Evolutionary conservation across 768 basidiomycete species (phyloP).

Genomic region (Exsudoporus frostii): DNA sequence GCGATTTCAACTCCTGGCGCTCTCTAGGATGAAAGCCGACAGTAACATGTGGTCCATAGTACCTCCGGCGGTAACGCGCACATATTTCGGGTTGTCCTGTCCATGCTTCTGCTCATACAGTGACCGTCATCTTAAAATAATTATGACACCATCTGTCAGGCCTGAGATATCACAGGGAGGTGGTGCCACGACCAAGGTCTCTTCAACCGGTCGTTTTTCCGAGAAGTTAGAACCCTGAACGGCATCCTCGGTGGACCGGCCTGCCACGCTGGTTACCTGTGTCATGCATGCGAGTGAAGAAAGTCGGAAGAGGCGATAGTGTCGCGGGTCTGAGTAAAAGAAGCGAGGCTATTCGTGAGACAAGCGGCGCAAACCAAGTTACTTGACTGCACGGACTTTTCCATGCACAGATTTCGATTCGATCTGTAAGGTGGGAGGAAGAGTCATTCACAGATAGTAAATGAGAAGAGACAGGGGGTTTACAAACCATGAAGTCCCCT

Average conservation of each 20-base stretch:
- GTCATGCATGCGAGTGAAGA: neutral
- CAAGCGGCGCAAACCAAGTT: neutral
- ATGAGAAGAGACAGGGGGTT: neutral
- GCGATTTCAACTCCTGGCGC: neutral
- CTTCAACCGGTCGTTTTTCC: neutral
- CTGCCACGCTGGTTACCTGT: neutral
- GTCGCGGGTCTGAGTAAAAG: neutral
- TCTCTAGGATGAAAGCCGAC: conserved; percentile 13
- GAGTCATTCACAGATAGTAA: neutral
- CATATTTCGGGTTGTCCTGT: too few relatives aligned
- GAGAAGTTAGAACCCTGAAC: neutral
- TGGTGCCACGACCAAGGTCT: neutral
- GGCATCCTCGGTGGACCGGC: neutral
- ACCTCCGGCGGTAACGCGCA: too few relatives aligned
- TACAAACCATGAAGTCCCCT: neutral
- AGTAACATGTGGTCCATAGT: neutral
- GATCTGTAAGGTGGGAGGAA: too few relatives aligned
- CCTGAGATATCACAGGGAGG: neutral
- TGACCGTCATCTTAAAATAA: too few relatives aligned
- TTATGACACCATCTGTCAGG: too few relatives aligned
- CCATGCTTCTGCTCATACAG: too few relatives aligned
- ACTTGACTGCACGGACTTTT: neutral
- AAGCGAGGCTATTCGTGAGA: neutral
- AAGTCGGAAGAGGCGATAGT: neutral
- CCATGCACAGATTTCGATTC: too few relatives aligned